A percentile compares a stretch with the other conserved stretches of the same genome.
Evolutionary conservation across 169 alveolate species (phyloP).

Genomic region (Cardiosporidium cionae): DNA sequence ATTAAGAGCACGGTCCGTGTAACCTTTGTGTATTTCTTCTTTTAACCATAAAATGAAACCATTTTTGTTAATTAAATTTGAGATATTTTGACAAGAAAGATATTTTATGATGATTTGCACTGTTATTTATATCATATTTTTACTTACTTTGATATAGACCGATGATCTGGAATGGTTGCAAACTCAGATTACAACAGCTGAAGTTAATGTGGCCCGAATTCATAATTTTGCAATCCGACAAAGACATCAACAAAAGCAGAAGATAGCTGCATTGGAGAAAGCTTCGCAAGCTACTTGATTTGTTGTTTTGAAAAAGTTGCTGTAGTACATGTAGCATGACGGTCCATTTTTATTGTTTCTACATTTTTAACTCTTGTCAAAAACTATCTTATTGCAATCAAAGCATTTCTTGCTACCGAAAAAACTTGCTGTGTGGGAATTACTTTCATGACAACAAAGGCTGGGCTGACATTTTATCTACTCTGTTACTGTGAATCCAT

Average conservation of each 20-base stretch:
- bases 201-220: slow-evolving; percentile 76
- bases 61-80: neutral
- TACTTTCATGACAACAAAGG: too few relatives aligned
- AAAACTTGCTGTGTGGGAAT: too few relatives aligned
- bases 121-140: neutral
- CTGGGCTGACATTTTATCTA: too few relatives aligned
- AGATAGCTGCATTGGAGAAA: slow-evolving; percentile 12
- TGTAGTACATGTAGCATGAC: too few relatives aligned
- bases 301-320: too few relatives aligned
- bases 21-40: neutral
- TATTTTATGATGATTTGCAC: neutral
- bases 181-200: slow-evolving; percentile 69
- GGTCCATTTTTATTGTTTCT: too few relatives aligned
- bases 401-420: too few relatives aligned
- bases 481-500: too few relatives aligned
- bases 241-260: slow-evolving; percentile 37
- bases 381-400: too few relatives aligned
- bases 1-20: slow-evolving; percentile 40
- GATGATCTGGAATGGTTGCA: slow-evolving; percentile 67
- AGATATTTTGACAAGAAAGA: neutral
- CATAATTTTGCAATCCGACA: slow-evolving; percentile 71
- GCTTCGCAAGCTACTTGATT: too few relatives aligned
- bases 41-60: neutral
- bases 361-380: too few relatives aligned
- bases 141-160: slow-evolving; percentile 36